Base-by-base conservation (phyloP, 768 basidiomycete genomes). In the Collybiopsis confluens region DNA sequence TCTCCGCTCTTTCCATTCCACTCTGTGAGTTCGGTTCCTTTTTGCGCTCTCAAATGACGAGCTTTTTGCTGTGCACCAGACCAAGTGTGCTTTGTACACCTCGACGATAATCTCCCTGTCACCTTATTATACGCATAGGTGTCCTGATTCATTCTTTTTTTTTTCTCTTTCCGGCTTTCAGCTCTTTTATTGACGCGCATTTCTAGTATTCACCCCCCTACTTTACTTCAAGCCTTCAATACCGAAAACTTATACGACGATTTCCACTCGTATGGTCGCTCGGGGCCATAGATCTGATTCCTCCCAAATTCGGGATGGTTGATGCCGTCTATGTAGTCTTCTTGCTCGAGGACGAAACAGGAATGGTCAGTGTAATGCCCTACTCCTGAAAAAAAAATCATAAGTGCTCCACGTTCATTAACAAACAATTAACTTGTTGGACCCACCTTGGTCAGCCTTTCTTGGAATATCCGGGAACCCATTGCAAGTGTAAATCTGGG, bases 21-120 rank as follows among this genome's bases (percentile, higher is more conserved):
- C 52, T 5, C 33, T 1, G 70, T 66, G 56, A 63, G 63, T 59
- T 33, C 36, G 16, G 26, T 49, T 44, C 35, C 40, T 58, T 52
- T 33, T 57, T 33, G 58, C 58, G 35, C 56, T 30, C 50, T 59
- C 64, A 30, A 54, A 49, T 66, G 78, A 80, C 74, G 78, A 78
- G 64, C 59, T 61, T 62, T 64, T 70, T 68, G 79, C 78, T 80
- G 79, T 79, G 79, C 79, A 80, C 79, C 79, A 80, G 79, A 64
- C 78, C 75, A 75, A 80, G 75, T 67, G 68, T 66, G 60, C 64
- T 33, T 58, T 51, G 52, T 68, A 65, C 62, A 64, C 73, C 59
- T 67, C 67, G 77, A 75, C 68, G 79, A 79, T 58, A 75, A 65
- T 56, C 61, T 68, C 72, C 76, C 73, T 72, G 73, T 65, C 67